phyloP scores from a whole-genome alignment of 495 filamentous ascomycete genomes.

The Symbiotaphrina buchneri region DNA sequence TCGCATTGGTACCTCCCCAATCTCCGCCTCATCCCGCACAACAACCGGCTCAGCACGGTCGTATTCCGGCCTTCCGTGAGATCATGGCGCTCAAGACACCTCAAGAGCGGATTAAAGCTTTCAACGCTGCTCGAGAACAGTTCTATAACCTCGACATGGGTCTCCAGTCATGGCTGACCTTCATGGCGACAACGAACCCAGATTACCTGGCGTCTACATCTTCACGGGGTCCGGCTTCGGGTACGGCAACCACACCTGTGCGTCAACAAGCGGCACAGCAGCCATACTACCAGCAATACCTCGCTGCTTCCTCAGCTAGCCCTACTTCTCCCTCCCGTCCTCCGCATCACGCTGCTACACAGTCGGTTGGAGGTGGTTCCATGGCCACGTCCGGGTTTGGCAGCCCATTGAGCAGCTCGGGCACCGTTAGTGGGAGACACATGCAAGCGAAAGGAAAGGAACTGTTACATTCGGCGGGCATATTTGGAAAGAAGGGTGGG shows the following conservation, averaged over 20 bases:
- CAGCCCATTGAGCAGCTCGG: slow-evolving; percentile 13
- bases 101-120: slow-evolving; percentile 42
- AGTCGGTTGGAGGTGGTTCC: slow-evolving; percentile 11
- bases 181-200: slow-evolving; percentile 23
- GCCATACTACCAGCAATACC: slow-evolving; percentile 27
- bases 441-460: slow-evolving; percentile 66
- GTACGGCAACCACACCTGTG: slow-evolving; percentile 2
- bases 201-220: slow-evolving; percentile 24
- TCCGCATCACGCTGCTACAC: slow-evolving; percentile 8
- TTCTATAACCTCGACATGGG: slow-evolving; percentile 54
- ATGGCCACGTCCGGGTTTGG: slow-evolving; percentile 5
- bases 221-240: slow-evolving; percentile 10
- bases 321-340: slow-evolving; percentile 13
- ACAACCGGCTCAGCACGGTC: too few species aligned
- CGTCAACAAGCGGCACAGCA: slow-evolving; percentile 15
- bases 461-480: slow-evolving; percentile 54
- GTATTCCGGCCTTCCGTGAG: slow-evolving; percentile 44
- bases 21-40: too few species aligned
- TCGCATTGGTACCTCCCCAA: too few species aligned
- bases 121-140: slow-evolving; percentile 41
- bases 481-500: slow-evolving; percentile 42
- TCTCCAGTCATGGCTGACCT: slow-evolving; percentile 45
- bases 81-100: slow-evolving; percentile 39
- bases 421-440: too few species aligned
- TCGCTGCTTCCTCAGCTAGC: slow-evolving; percentile 11